Evolutionary conservation across 148 eudicot species (phyloP), one percentile per base, ranked within the genome.

Genomic region (Rhododendron ovatum): DNA sequence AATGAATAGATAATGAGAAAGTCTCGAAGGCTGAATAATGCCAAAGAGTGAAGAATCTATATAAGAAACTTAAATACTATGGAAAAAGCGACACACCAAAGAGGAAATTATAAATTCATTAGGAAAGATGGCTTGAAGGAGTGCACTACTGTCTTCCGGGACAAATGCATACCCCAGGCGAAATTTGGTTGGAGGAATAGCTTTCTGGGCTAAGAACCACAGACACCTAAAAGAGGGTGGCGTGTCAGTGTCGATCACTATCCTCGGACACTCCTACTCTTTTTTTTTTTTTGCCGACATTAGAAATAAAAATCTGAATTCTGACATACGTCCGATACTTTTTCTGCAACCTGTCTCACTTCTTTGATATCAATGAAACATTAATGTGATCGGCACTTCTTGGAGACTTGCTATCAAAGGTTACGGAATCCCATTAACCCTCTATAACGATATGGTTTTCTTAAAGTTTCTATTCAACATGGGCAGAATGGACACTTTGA

Each of bases 401-500:
- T 59, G 65, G 65, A 59, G 65, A 59, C n/a, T 59, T 59, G 20
- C 65, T 59, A 59, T 59, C 65, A 59, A 59, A 5, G 26, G 20
- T 59, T 59, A 59, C 65, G 22, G 4, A 59, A 13, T 53, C 20
- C 17, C 12, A 33, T 79, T 6, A 35, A 45, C 43, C 18, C 7
- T 14, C 37, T 74, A 3, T 26, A 57, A 14, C 43, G 28, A 47
- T 35, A 37, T 20, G 50, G 48, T 41, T 45, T 65, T 26, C 35
- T 69, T 69, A 26, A 69, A 28, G 4, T 26, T 12, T 1, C 75
- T 69, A 4, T 28, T 11, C 24, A 63, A 63, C 20, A 79, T 47
- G 45, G 55, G 50, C 86, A 96, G 99, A 88, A 89, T 90, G 94
- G 98, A 96, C 43, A 92, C 94, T 26, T 88, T 96, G 92, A 95